Base-by-base conservation (phyloP, 495 filamentous ascomycete species). In the Xylaria grammica region DNA sequence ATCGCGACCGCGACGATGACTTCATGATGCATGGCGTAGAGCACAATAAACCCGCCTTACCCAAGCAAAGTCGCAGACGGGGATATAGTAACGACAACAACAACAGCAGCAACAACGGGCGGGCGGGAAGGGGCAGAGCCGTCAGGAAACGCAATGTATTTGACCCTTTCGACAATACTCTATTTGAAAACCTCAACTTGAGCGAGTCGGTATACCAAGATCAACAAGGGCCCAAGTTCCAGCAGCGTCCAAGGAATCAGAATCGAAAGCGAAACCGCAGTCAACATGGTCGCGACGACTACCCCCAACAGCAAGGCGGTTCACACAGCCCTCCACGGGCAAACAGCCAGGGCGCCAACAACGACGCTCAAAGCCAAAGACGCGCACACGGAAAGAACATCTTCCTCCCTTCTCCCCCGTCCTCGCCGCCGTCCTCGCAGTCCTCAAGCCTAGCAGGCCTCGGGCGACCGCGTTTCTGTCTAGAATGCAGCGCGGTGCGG, bases 401-500 rank as follows among this genome's bases (percentile, higher is more conserved):
- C 11, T 36, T 6, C 34, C 34, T n/a, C 5, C 34, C 34, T 36
- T 36, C 34, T 6, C 11, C 34, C 34, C 34, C 34, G 11, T 36
- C 34, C 34, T 11, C 34, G 11, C 11, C 34, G 5, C 34, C 34
- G 26, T 44, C 55, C n/a, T 19, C 8, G 4, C 38, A 22, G n/a
- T 11, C 56, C 40, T 49, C 46, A n/a, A 52, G 46, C 32, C 46
- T 40, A 3, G 42, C 51, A n/a, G 17, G 34, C 1, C 22, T 11
- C 52, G n/a, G n/a, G 11, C 32, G 5, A 36, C 8, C 40, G 3
- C 68, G 71, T 17, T 67, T 59, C 69, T 73, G 71, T 66, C 66
- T 62, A 11, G 71, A 73, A 17, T 73, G 71, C 62, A 62, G 66
- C 62, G 27, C 36, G 11, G 69, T 71, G 10, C 71, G 71, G 0